Evolutionary conservation across 345 rosid genomes (phyloP), one percentile per base, ranked within the genome.

Genomic region (Heritiera littoralis): DNA sequence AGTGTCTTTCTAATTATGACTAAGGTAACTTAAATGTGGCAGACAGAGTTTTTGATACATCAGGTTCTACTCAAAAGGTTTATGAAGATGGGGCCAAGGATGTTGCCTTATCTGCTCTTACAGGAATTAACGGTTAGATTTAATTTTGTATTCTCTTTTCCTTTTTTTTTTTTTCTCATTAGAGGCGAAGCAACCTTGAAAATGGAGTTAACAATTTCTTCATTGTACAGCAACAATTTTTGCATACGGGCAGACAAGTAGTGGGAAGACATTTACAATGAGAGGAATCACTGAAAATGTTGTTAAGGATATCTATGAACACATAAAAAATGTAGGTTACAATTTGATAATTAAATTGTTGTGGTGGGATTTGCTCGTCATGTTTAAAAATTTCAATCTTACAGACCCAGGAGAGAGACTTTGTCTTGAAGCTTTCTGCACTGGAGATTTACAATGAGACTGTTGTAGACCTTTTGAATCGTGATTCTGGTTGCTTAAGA

Each of bases 401-500:
- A 49, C 60, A 71, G 75, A 71, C 75, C 3, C 75, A 49, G 75
- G 75, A 49, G 75, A 71, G 75, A 71, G 75, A 71, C 14, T 71
- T 71, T 51, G 75, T 51, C 20, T 71, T 71, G 43, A 71, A 71
- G 51, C 94, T 83, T 79, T 93, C 97, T 68, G 98, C 98, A 45
- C 81, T 94, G 86, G 97, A 94, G 90, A 94, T 94, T 74, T 94
- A 94, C 81, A 94, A 94, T 72, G 97, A 94, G 89, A 91, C 88
- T 74, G 97, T 93, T 68, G 76, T 88, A 48, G 97, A 94, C 83
- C 94, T 94, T 79, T 83, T 94, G 84, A 89, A 89, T 86, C 90
- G 87, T 61, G 95, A 89, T 74, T 86, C 97, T 84, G 92, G 95
- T 67, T 85, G 91, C 77, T 92, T 94, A 79, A 85, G 98, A 71